phyloP scores from a whole-genome alignment of 495 filamentous ascomycete species.

The Podospora appendiculata region DNA sequence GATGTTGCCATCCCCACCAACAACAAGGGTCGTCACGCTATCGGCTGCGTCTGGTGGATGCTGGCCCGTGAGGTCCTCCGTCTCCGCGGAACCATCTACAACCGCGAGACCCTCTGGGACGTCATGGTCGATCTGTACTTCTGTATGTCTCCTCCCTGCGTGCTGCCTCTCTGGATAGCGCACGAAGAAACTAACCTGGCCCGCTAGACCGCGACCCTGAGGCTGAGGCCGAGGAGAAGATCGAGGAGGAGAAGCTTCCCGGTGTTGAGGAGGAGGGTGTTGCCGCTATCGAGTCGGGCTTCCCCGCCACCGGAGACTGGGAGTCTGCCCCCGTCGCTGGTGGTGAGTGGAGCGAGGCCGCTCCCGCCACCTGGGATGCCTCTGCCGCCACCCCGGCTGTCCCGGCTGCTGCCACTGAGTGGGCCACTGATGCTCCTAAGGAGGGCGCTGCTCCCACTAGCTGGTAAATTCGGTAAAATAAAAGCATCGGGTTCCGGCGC shows the following conservation, averaged over 20 bases:
- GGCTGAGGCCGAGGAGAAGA: conserved; percentile 93
- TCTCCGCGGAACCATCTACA: conserved; percentile 89
- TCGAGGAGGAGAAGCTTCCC: conserved; percentile 60
- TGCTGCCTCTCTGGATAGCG: neutral
- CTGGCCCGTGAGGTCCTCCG: conserved; percentile 98
- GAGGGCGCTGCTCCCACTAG: conserved; percentile 28
- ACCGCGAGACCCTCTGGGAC: conserved; percentile 94
- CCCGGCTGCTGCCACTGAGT: conserved; percentile 50
- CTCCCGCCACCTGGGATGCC: conserved; percentile 70
- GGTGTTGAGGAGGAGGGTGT: conserved; percentile 79
- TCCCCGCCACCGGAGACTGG: conserved; percentile 61
- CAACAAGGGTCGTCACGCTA: conserved; percentile 99
- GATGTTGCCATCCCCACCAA: conserved; percentile 99
- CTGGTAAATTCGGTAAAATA: conserved; percentile 49
- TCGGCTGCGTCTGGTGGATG: conserved; percentile 99
- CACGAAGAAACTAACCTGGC: conserved; percentile 11
- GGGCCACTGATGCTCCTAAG: conserved; percentile 55
- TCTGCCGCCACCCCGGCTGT: conserved; percentile 27
- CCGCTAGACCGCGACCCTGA: conserved; percentile 86
- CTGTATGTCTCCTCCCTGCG: conserved; percentile 42
- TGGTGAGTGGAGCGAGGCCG: conserved; percentile 36
- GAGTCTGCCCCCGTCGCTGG: conserved; percentile 62
- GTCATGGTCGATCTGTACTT: conserved; percentile 99
- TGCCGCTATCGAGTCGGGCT: conserved; percentile 66
- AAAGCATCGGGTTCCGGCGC: conserved; percentile 20